Base-by-base conservation (phyloP, 441 rosid genomes). In the Breynia disticha region DNA sequence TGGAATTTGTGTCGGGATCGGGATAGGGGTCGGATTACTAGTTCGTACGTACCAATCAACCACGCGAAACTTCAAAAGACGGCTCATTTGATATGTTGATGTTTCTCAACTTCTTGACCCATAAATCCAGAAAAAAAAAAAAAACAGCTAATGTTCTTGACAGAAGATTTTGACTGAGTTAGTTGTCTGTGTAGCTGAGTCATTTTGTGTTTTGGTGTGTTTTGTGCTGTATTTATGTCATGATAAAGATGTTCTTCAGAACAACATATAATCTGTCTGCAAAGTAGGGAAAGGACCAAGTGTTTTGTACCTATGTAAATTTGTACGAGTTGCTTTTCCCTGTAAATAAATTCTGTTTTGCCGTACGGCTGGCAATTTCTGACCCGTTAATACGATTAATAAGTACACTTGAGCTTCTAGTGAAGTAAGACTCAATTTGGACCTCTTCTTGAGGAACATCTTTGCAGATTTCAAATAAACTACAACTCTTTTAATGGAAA, bases 21-120 rank as follows among this genome's bases (percentile, higher is more conserved):
- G 97, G 5, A 67, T 89, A 50, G 97, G 97, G 48, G 88, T 84
- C 0, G 97, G 97, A 28, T 77, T 89, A 71, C 72, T 89, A 60
- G 84, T 71, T 28, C 93, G 87, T 22, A 71, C 86, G 8, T 89
- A 86, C 70, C 83, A 80, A 58, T 41, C 90, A 13, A 80, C 97
- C 6, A 77, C 90, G 3, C 63, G 82, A 62, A 84, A 72, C 76
- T 74, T 89, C 64, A 89, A 63, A 67, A 79, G 80, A 61, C 74
- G 85, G 66, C 82, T 77, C 44, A 7, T 71, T 15, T 85, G 78
- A 77, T 28, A 5, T 28, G 35, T 28, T 28, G 35, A 28, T 28
- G 8, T 9, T 28, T 28, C 35, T 1, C 35, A 28, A 28, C 35
- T 28, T 28, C 35, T 28, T 28, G 35, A 28, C 47, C 19, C 42